These are phyloP conservation scores for Limnanthes douglasii DNA, from an alignment of 345 rosid genomes.

Conservation along the genomic window DNA sequence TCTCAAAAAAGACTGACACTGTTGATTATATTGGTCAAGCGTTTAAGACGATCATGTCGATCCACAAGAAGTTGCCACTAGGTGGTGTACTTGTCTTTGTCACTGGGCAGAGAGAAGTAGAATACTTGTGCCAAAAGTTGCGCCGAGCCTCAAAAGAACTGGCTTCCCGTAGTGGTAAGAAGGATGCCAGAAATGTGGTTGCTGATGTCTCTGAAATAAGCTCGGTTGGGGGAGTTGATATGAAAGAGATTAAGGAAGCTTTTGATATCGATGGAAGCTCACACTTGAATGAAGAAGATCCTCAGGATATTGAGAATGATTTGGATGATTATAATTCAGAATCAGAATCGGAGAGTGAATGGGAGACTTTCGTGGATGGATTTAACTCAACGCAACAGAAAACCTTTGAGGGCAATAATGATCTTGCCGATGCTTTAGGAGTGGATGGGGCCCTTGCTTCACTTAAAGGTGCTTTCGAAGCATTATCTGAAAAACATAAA, in stretches of 20 bases:
- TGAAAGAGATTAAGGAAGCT: constrained; percentile 74
- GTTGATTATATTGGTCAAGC: constrained; percentile 87
- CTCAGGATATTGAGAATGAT: constrained; percentile 12
- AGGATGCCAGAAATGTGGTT: constrained; percentile 14
- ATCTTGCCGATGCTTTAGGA: constrained; percentile 14
- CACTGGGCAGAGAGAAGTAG: constrained; percentile 94
- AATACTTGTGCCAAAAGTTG: constrained; percentile 53
- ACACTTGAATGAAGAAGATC: constrained; percentile 41
- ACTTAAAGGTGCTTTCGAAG: constrained; percentile 63
- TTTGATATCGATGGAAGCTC: constrained; percentile 26
- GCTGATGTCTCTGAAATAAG: constrained; percentile 16
- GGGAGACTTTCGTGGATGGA: constrained; percentile 30
- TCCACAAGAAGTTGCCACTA: constrained; percentile 70
- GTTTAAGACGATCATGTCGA: constrained; percentile 70
- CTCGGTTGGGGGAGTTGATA: constrained; percentile 28
- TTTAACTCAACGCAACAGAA: constrained; percentile 12
- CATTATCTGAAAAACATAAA: constrained; percentile 28
- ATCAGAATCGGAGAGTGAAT: constrained; percentile 51
- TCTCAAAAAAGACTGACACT: constrained; percentile 70
- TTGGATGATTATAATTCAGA: constrained; percentile 9
- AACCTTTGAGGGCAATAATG: constrained; percentile 14
- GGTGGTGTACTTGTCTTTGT: constrained; percentile 92
- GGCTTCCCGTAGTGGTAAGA: constrained; percentile 12
- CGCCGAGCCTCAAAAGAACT: constrained; percentile 42
- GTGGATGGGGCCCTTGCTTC: constrained; percentile 35